Evolutionary conservation across 1,139 yeast species (phyloP).

Genomic region (Kodamaea sp.): DNA sequence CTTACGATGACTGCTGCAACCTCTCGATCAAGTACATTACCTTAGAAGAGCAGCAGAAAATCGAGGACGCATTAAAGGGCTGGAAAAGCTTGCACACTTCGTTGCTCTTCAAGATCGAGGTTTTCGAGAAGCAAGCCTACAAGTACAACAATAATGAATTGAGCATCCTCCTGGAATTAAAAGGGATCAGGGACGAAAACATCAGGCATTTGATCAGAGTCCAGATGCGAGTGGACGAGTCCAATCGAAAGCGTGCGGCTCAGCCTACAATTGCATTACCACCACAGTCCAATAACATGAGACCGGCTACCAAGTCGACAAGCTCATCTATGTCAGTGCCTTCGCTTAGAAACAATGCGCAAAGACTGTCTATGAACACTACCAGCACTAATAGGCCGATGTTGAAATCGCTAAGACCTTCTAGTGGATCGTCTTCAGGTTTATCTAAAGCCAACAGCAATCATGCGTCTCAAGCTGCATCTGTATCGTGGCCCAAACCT

Average conservation of each 20-base stretch:
- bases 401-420: slow-evolving; percentile 41
- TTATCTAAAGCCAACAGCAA: slow-evolving; percentile 16
- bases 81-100: slow-evolving; percentile 71
- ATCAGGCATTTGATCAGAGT: slow-evolving; percentile 47
- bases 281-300: not conserved
- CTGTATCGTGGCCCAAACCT: slow-evolving; percentile 41
- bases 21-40: slow-evolving; percentile 56
- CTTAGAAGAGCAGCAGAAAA: slow-evolving; percentile 54
- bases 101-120: slow-evolving; percentile 55
- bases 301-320: slow-evolving; percentile 6
- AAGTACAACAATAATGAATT: slow-evolving; percentile 43
- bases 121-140: slow-evolving; percentile 46
- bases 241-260: slow-evolving; percentile 22
- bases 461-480: slow-evolving; percentile 48
- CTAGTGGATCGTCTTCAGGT: slow-evolving; percentile 11
- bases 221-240: slow-evolving; percentile 44
- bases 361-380: slow-evolving; percentile 10
- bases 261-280: slow-evolving; percentile 4
- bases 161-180: slow-evolving; percentile 45
- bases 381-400: slow-evolving; percentile 21
- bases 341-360: slow-evolving; percentile 26
- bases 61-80: slow-evolving; percentile 62
- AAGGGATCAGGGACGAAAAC: slow-evolving; percentile 53
- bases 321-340: slow-evolving; percentile 22
- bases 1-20: slow-evolving; percentile 64